Percentiles rank a stretch among this genome's conserved stretches.
Conservation (phyloP, 805 yeast species). For the Hanseniaspora jakobsenii region DNA sequence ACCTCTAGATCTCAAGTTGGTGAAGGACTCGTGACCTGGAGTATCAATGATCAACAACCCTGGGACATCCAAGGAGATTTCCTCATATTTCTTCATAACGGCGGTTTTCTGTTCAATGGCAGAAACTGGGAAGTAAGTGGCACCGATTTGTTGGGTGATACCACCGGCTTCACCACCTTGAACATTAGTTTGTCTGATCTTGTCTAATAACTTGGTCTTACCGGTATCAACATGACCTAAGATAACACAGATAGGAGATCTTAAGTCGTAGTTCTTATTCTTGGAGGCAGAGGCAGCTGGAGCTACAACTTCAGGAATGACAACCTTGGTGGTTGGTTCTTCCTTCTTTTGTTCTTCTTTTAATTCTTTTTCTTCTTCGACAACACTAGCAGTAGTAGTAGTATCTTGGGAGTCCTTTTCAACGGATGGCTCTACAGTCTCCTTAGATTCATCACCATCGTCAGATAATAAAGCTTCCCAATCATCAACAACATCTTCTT, state of each 20-base stretch:
- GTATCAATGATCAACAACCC: slow-evolving; percentile 95
- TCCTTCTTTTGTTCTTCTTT: slow-evolving; percentile 16
- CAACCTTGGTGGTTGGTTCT: slow-evolving; percentile 17
- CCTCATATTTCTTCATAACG: slow-evolving; percentile 78
- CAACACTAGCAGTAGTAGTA: slow-evolving; percentile 26
- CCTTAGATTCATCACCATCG: slow-evolving; percentile 51
- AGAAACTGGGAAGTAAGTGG: slow-evolving; percentile 96
- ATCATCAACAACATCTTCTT: slow-evolving; percentile 60
- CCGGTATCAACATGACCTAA: slow-evolving; percentile 99
- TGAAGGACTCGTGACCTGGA: slow-evolving; percentile 99
- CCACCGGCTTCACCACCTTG: slow-evolving; percentile 99
- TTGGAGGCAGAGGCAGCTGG: slow-evolving; percentile 19
- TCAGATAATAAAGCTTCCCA: slow-evolving; percentile 68
- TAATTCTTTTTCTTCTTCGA: slow-evolving; percentile 19
- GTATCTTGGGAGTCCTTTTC: not conserved
- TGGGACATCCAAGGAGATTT: slow-evolving; percentile 83
- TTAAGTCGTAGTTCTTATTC: slow-evolving; percentile 44
- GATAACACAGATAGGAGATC: slow-evolving; percentile 98
- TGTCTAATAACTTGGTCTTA: slow-evolving; percentile 92
- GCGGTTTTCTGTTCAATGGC: slow-evolving; percentile 84
- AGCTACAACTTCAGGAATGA: slow-evolving; percentile 25
- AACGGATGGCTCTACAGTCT: slow-evolving; percentile 20
- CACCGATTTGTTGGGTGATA: slow-evolving; percentile 99
- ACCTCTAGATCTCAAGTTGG: slow-evolving; percentile 96
- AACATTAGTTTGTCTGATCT: slow-evolving; percentile 95